These are phyloP conservation scores for Solanum stenotomum DNA, from an alignment of 257 asterid species.

Conservation along the genomic window DNA sequence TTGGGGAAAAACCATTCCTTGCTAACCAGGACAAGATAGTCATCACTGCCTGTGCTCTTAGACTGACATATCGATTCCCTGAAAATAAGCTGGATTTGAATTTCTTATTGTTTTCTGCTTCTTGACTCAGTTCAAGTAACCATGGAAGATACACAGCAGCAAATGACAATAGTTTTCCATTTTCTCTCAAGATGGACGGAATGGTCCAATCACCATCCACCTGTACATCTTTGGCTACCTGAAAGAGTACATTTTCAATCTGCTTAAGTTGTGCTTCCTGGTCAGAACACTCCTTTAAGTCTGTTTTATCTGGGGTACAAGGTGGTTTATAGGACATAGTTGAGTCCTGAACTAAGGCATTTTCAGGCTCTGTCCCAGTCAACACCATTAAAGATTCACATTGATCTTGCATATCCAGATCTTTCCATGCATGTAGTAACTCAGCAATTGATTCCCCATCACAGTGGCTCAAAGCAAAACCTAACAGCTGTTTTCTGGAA, in stretches of 20 bases:
- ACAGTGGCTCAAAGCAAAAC: constrained; percentile 94
- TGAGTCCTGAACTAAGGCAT: constrained; percentile 30
- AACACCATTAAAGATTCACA: constrained; percentile 55
- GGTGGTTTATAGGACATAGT: constrained; percentile 15
- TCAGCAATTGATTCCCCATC: constrained; percentile 92
- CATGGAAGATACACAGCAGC: constrained; percentile 75
- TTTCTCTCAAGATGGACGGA: constrained; percentile 50
- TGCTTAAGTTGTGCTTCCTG: constrained; percentile 39
- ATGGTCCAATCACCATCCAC: not conserved
- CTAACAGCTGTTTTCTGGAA: constrained; percentile 81
- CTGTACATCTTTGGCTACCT: constrained; percentile 10
- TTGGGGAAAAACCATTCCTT: constrained; percentile 62
- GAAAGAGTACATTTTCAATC: constrained; percentile 38
- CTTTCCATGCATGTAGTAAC: constrained; percentile 91
- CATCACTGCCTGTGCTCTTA: constrained; percentile 57
- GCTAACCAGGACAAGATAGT: constrained; percentile 82
- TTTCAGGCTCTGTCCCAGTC: constrained; percentile 67
- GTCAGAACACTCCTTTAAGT: constrained; percentile 22
- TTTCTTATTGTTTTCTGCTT: constrained; percentile 37
- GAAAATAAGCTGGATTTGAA: constrained; percentile 30
- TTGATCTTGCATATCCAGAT: constrained; percentile 76
- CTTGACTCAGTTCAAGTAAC: constrained; percentile 63
- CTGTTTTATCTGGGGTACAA: constrained; percentile 10
- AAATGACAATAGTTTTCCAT: constrained; percentile 56
- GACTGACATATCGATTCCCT: constrained; percentile 36